Percentiles rank a stretch among this genome's conserved stretches.
phyloP scores from a whole-genome alignment of 495 filamentous ascomycete species.

The Neurospora discreta region DNA sequence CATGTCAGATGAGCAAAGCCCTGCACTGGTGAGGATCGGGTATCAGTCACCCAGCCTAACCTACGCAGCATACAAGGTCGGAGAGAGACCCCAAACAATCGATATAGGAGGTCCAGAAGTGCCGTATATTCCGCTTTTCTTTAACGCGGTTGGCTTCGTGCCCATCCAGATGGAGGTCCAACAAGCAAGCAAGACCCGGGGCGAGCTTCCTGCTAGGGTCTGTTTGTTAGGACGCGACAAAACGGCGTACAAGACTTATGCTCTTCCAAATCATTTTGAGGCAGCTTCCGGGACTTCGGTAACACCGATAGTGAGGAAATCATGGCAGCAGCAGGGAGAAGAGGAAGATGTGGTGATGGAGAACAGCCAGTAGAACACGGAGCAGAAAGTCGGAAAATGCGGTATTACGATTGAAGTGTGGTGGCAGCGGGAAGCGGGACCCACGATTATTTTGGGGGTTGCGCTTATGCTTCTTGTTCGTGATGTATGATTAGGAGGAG shows the following conservation, averaged over 20 bases:
- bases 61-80: conserved; percentile 5
- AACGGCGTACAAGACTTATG: conserved; percentile 31
- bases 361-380: neutral
- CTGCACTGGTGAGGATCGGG: conserved; percentile 5
- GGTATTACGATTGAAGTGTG: neutral
- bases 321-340: neutral
- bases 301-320: neutral
- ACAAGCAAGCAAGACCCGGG: conserved; percentile 20
- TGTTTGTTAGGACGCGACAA: conserved; percentile 35
- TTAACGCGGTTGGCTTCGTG: conserved; percentile 24
- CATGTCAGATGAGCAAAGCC: conserved; percentile 10
- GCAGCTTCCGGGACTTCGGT: neutral
- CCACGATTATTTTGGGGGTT: neutral
- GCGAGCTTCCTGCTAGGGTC: conserved; percentile 28
- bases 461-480: neutral
- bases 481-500: neutral
- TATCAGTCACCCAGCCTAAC: conserved; percentile 6
- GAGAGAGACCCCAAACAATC: neutral
- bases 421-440: neutral
- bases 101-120: neutral
- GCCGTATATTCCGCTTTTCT: conserved; percentile 12
- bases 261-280: conserved; percentile 22
- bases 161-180: conserved; percentile 39
- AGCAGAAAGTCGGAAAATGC: neutral
- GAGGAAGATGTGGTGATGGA: neutral